Conservation (phyloP, 306 rosid genomes). For the Quercus aquifolioides region DNA sequence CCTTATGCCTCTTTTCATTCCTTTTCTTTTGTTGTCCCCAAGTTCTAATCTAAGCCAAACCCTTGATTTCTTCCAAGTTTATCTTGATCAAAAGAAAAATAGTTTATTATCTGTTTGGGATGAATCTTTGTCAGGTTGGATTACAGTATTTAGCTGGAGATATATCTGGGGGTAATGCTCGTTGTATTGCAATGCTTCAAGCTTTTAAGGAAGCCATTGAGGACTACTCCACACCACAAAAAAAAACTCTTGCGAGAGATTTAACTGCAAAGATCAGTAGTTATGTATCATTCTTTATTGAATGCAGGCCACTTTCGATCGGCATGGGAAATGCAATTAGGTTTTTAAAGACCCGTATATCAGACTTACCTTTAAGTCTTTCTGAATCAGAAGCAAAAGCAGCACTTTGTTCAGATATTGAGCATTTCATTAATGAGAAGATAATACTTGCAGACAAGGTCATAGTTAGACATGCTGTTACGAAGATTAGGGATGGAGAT, state of each 20-base stretch:
- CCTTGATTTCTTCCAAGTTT: neutral
- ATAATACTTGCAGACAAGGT: constrained; percentile 82
- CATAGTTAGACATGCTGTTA: constrained; percentile 66
- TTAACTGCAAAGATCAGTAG: constrained; percentile 72
- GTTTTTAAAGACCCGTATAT: constrained; percentile 62
- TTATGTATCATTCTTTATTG: constrained; percentile 69
- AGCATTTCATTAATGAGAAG: constrained; percentile 68
- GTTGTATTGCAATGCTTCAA: constrained; percentile 82
- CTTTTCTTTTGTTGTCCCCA: too few relatives aligned
- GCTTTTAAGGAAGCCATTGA: constrained; percentile 72
- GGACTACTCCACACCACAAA: constrained; percentile 73
- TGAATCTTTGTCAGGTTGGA: constrained; percentile 66
- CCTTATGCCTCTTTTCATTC: too few relatives aligned
- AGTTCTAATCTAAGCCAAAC: neutral
- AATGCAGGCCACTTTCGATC: constrained; percentile 84
- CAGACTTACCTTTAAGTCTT: constrained; percentile 49
- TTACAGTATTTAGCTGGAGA: constrained; percentile 67
- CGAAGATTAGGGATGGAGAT: constrained; percentile 79
- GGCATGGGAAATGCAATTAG: constrained; percentile 91
- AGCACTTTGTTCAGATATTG: constrained; percentile 63
- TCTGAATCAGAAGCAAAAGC: constrained; percentile 75
- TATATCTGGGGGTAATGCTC: constrained; percentile 73
- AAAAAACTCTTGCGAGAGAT: constrained; percentile 66
- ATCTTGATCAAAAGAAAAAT: neutral
- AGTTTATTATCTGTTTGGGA: neutral